A percentile compares a stretch with the other conserved stretches of the same genome.
Evolutionary conservation across 495 filamentous ascomycete genomes (phyloP).

Genomic region (Cercophora scortea): DNA sequence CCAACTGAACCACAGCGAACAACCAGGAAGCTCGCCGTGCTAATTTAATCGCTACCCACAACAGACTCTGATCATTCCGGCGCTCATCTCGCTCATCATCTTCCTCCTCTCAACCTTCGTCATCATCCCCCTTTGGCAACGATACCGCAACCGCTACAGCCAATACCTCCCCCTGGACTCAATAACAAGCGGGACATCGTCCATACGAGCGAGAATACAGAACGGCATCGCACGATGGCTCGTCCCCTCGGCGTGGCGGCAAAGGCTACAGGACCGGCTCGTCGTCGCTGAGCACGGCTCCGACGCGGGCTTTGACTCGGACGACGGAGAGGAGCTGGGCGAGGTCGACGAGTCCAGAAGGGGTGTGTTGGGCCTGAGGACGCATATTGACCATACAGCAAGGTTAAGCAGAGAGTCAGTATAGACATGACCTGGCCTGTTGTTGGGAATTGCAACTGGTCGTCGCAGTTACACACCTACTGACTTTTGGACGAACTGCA

Average conservation of each 20-base stretch:
- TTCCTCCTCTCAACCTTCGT: conserved; percentile 66
- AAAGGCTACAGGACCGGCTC: conserved; percentile 24
- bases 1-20: not conserved
- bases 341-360: conserved; percentile 61
- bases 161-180: conserved; percentile 61
- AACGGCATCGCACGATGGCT: conserved; percentile 46
- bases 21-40: no score
- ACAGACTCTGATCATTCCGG: conserved; percentile 72
- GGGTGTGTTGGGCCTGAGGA: conserved; percentile 47
- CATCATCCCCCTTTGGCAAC: conserved; percentile 66
- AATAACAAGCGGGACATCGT: conserved; percentile 53
- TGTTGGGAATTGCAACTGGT: not conserved
- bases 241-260: conserved; percentile 49
- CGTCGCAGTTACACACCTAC: not conserved
- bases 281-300: conserved; percentile 32
- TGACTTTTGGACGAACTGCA: conserved; percentile 15
- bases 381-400: conserved; percentile 40
- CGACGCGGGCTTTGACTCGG: conserved; percentile 39
- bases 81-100: conserved; percentile 64
- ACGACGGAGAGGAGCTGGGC: conserved; percentile 54
- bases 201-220: conserved; percentile 54
- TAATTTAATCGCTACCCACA: no score
- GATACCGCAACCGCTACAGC: conserved; percentile 65
- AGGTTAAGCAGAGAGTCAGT: conserved; percentile 68
- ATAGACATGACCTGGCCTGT: not conserved